Base-by-base conservation (phyloP, 441 rosid species). In the Pelargonium exstipulatum region DNA sequence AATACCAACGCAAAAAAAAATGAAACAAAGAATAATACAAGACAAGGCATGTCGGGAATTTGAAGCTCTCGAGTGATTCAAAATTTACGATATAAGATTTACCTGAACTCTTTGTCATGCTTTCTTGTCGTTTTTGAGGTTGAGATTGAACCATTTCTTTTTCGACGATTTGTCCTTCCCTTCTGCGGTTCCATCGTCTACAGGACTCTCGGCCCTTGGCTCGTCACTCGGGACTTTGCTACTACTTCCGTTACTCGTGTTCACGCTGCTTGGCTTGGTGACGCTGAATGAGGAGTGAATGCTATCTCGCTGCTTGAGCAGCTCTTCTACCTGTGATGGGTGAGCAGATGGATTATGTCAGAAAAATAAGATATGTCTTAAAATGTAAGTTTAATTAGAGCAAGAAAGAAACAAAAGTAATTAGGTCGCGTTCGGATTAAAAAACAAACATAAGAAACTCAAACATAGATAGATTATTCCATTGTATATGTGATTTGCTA, bases 141-240 rank as follows among this genome's bases (percentile, higher is more conserved):
- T 91, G 81, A 94, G 84, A 80, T 88, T 94, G 80, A 91, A 94
- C 99, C 99, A 94, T 85, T 86, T 94, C 88, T 87, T 91, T 73
- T 82, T 94, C n/a, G 78, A 74, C 3, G 99, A 77, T 77, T 88
- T 94, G 66, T 94, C 99, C 83, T 83, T 87, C 18, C 95, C 91
- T 29, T 94, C 97, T 14, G 85, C 69, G 70, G 80, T 83, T 20
- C 88, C 92, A 26, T 88, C 96, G 80, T 90, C 97, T 29, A 71
- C 80, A 0, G 89, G 87, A 71, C 90, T 84, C 66, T 81, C 98
- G 0, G 64, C 79, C 79, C 77, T 87, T 13, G 80, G 69, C 72
- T 89, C 95, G 7, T 90, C 96, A 55, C 89, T 82, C 2, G 75
- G 82, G 73, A 74, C 77, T 74, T 81, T 90, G 79, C 89, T 85